These are phyloP conservation scores for Solanum appendiculatum DNA, from an alignment of 257 asterid genomes.

Conservation along the genomic window DNA sequence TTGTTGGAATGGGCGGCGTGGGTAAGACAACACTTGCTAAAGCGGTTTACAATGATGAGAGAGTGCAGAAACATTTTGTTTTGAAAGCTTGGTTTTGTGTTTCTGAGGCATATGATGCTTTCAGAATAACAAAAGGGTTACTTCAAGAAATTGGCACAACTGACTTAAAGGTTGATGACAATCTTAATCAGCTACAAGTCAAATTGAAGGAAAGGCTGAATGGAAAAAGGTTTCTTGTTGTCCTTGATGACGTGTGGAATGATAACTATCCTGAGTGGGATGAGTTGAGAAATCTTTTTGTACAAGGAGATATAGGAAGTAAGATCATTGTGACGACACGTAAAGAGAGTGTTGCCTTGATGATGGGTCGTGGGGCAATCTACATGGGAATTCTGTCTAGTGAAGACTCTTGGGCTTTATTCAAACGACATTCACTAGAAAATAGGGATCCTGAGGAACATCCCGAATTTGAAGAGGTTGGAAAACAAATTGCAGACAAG, in stretches of 20 bases:
- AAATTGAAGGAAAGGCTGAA: not conserved
- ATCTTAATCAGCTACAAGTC: not conserved
- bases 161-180: not conserved
- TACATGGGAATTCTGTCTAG: not conserved
- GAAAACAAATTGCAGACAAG: not conserved
- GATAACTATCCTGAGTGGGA: not conserved
- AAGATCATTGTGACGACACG: constrained; percentile 8
- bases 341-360: not conserved
- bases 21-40: constrained; percentile 10
- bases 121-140: not conserved
- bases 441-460: not conserved
- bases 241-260: constrained; percentile 10
- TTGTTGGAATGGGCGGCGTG: not conserved
- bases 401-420: not conserved
- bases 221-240: not conserved
- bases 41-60: not conserved
- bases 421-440: not conserved
- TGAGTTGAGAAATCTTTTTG: not conserved
- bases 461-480: not conserved
- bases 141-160: not conserved
- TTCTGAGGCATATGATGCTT: constrained; percentile 1
- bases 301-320: not conserved
- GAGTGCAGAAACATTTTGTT: not conserved
- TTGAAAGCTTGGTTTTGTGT: constrained; percentile 8
- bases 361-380: not conserved